These are phyloP conservation scores for Verticillium dahliae DNA, from an alignment of 2,329 filamentous ascomycete genomes.

Conservation along the genomic window DNA sequence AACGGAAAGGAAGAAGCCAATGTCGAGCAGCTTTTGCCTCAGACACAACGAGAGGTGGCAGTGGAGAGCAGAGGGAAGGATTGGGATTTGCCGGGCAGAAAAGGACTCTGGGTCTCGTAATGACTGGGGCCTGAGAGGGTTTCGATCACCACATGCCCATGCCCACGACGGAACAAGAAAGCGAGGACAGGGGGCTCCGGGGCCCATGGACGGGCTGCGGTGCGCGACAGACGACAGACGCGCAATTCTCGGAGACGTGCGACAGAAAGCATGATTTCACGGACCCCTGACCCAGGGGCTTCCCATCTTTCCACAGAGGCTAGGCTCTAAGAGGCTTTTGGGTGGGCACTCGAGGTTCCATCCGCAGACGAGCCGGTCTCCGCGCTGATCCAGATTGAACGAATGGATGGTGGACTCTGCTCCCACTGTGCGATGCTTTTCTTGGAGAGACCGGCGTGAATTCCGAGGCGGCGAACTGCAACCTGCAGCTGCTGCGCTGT, in stretches of 20 bases:
- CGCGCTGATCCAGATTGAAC: background rate
- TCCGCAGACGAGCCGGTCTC: background rate
- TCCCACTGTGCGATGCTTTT: background rate
- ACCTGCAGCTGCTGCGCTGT: background rate
- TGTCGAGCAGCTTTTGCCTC: conserved; percentile 11
- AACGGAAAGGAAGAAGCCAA: conserved; percentile 3
- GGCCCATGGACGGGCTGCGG: background rate
- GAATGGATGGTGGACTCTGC: background rate
- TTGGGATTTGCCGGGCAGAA: background rate
- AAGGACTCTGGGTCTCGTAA: conserved; percentile 7
- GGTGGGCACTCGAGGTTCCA: background rate
- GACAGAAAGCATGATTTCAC: background rate
- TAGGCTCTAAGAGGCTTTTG: background rate
- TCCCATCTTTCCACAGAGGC: background rate
- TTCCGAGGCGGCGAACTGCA: background rate
- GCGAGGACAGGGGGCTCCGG: background rate
- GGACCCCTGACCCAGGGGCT: background rate
- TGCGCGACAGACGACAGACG: conserved; percentile 4
- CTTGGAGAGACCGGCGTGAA: background rate
- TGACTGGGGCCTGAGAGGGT: conserved; percentile 1
- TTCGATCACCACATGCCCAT: background rate
- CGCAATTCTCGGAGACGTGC: conserved; percentile 4
- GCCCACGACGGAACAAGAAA: background rate
- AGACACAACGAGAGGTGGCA: conserved; percentile 2
- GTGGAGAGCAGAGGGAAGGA: background rate